Base-by-base conservation (phyloP, 331 rosid genomes). In the Ulmus americana region DNA sequence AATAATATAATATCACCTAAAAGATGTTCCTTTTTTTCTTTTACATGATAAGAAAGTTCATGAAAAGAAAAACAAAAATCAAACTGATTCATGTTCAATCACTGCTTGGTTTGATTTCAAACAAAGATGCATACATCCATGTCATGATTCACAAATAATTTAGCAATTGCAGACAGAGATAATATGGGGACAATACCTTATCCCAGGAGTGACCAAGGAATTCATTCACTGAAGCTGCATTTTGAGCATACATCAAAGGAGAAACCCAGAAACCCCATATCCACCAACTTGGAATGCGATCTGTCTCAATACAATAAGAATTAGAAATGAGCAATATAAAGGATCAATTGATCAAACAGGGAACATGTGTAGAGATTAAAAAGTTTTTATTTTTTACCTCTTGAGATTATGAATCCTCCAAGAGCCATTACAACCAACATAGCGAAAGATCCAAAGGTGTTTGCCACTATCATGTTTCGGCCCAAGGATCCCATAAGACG, bases 241-340 rank as follows among this genome's bases (percentile, higher is more conserved):
- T 85, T 76, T 94, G 99, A 44, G 91, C 91, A 79, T 90, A 94
- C 97, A 87, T 90, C 87, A 94, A 86, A 67, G 99, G 99, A 71
- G 99, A 94, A 80, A 91, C 47, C 95, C 96, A 94, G 83, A 80
- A 94, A 63, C 99, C 99, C 99, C 99, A 94, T 62, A 94, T 79
- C 99, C 99, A 94, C 99, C 99, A 94, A 45, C 45, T 82, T 13
- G 99, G 97, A 60, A 94, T 79, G 42, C 45, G 81, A 75, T 87
- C 97, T 94, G 88, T 61, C 62, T 65, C 59, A 79, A 70, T 65
- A 66, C 28, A 63, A 69, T 45, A 52, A 59, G 66, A 52, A 74
- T 8, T 46, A 7, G 74, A 70, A 59, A 65, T 28, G 49, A 76
- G 58, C 64, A 77, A 49, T 45, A 42, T 1, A 28, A 11, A 12